Percentiles rank a stretch among this genome's conserved stretches.
phyloP scores from a whole-genome alignment of 192 early-diverging fungal genomes.

The Rhizophagus prolifer region DNA sequence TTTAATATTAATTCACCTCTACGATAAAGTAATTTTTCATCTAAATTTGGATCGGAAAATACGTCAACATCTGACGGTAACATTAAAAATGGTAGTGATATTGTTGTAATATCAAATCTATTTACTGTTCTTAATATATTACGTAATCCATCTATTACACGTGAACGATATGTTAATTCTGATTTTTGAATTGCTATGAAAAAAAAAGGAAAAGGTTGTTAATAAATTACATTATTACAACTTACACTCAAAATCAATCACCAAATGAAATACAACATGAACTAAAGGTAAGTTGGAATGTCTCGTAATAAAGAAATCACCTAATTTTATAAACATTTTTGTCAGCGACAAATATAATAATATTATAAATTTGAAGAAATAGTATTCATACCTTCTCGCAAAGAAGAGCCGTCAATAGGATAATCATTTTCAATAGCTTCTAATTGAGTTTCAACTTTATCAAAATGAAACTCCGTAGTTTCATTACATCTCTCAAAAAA shows the following conservation, averaged over 20 bases:
- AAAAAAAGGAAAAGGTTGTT: background rate
- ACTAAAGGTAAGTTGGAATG: slow-evolving; percentile 75
- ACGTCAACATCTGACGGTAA: slow-evolving; percentile 45
- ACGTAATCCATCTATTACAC: slow-evolving; percentile 50
- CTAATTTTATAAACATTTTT: slow-evolving; percentile 26
- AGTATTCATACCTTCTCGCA: slow-evolving; percentile 55
- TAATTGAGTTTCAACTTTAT: slow-evolving; percentile 64
- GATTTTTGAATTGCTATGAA: slow-evolving; percentile 23
- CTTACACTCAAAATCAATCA: slow-evolving; percentile 58
- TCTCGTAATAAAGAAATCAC: slow-evolving; percentile 72
- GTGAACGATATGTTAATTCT: slow-evolving; percentile 17
- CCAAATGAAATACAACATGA: slow-evolving; percentile 77
- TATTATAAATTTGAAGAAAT: background rate
- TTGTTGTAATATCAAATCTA: slow-evolving; percentile 60
- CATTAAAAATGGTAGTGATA: slow-evolving; percentile 66
- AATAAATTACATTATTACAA: background rate
- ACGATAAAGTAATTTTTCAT: slow-evolving; percentile 42
- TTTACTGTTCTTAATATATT: slow-evolving; percentile 62
- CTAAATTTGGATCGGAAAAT: slow-evolving; percentile 35
- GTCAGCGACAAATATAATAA: background rate
- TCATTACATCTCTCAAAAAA: slow-evolving; percentile 64
- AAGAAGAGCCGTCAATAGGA: slow-evolving; percentile 13
- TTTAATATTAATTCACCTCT: slow-evolving; percentile 52
- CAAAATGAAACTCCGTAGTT: slow-evolving; percentile 78
- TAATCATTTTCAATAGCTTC: slow-evolving; percentile 51